A percentile compares a stretch with the other conserved stretches of the same genome.
Conservation (phyloP, 768 basidiomycete genomes). For the Podaxis rugospora region DNA sequence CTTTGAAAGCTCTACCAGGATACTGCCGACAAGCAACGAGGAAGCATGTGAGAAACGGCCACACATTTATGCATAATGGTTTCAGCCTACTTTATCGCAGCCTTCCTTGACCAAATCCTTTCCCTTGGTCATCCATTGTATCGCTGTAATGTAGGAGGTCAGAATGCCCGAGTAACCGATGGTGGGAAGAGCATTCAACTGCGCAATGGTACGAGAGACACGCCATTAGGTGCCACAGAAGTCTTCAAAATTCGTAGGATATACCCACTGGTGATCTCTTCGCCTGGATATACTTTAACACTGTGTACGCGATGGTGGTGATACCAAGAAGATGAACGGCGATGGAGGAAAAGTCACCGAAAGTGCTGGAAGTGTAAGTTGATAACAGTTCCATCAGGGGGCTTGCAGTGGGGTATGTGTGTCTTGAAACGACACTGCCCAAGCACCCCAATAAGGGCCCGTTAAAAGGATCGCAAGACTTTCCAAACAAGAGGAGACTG, state of each 20-base stretch:
- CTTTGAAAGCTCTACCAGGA: conserved; percentile 22
- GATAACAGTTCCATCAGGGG: background rate
- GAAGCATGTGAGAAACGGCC: conserved; percentile 9
- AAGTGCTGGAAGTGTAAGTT: background rate
- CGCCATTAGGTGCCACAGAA: background rate
- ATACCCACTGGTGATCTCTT: background rate
- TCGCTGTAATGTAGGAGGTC: conserved; percentile 8
- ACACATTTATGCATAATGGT: no score
- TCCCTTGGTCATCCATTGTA: background rate
- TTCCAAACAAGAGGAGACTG: background rate
- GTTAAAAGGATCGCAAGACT: background rate
- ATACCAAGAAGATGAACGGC: background rate
- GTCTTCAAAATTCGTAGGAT: background rate
- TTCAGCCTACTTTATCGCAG: background rate
- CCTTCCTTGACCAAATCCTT: background rate
- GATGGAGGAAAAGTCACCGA: background rate
- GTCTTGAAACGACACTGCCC: background rate
- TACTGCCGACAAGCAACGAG: conserved; percentile 15
- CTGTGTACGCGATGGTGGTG: background rate
- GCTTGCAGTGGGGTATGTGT: background rate
- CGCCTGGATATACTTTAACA: background rate
- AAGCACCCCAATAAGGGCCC: background rate
- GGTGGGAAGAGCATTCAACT: conserved; percentile 8
- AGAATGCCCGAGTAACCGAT: conserved; percentile 9
- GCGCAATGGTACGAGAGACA: background rate